A percentile compares a stretch with the other conserved stretches of the same genome.
These are phyloP conservation scores for Ceratocystis papillata DNA, from an alignment of 2,329 filamentous ascomycete genomes.

Conservation along the genomic window DNA sequence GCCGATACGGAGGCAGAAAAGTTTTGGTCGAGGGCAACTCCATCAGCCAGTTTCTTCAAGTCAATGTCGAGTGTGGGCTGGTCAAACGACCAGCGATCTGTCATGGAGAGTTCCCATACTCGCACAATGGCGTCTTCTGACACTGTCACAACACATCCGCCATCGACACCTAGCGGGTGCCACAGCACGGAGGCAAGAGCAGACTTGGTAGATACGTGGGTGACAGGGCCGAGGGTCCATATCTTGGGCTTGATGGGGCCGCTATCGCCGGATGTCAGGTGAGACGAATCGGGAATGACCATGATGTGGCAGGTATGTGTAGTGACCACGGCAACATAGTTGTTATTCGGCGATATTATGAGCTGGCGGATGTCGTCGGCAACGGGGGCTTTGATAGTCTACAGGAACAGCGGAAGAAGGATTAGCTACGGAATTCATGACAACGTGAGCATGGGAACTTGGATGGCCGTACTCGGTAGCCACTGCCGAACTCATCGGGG, in stretches of 20 bases:
- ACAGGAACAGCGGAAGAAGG: not conserved
- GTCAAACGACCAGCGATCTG: slow-evolving; percentile 79
- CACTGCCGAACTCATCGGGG: slow-evolving; percentile 29
- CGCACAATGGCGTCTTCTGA: slow-evolving; percentile 81
- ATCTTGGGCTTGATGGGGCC: slow-evolving; percentile 68
- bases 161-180: slow-evolving; percentile 81
- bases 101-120: slow-evolving; percentile 78
- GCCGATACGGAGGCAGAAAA: slow-evolving; percentile 65
- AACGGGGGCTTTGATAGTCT: slow-evolving; percentile 68
- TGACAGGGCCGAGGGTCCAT: slow-evolving; percentile 84
- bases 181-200: slow-evolving; percentile 73
- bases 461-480: slow-evolving; percentile 28
- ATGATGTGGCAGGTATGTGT: slow-evolving; percentile 80
- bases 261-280: slow-evolving; percentile 58
- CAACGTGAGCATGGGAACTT: not conserved
- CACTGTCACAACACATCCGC: slow-evolving; percentile 73
- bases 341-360: slow-evolving; percentile 67
- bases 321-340: slow-evolving; percentile 76
- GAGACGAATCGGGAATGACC: slow-evolving; percentile 68
- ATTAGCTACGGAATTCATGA: slow-evolving; percentile 5
- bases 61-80: slow-evolving; percentile 74
- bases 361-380: slow-evolving; percentile 78
- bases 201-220: slow-evolving; percentile 76
- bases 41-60: slow-evolving; percentile 77
- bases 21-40: slow-evolving; percentile 69